phyloP scores from a whole-genome alignment of 345 rosid species.

The Excoecaria agallocha region DNA sequence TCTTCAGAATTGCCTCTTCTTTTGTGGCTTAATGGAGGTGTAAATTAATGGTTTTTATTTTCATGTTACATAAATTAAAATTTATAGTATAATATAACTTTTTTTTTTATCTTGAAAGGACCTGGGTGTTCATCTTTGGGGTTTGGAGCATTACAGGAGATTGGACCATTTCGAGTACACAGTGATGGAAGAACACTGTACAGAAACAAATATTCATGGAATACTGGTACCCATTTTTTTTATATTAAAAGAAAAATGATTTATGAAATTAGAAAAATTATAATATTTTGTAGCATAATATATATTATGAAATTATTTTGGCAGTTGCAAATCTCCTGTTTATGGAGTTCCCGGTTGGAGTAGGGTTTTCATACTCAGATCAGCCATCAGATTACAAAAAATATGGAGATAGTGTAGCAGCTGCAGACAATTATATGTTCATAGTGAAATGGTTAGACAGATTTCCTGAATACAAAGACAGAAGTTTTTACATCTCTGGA shows the following conservation, averaged over 20 bases:
- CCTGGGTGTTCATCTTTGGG: slow-evolving; percentile 63
- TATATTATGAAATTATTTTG: no score
- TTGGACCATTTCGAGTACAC: slow-evolving; percentile 62
- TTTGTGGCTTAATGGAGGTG: slow-evolving; percentile 92
- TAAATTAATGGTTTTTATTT: no score
- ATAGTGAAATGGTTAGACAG: slow-evolving; percentile 76
- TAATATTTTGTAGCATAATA: no score
- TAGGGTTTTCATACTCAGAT: slow-evolving; percentile 86
- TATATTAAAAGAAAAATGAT: no score
- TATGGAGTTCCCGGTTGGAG: slow-evolving; percentile 83
- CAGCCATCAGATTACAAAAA: slow-evolving; percentile 44
- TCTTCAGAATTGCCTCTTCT: slow-evolving; percentile 53
- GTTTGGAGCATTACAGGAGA: slow-evolving; percentile 48
- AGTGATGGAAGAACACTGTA: slow-evolving; percentile 53
- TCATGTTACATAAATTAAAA: no score
- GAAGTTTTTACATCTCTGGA: slow-evolving; percentile 70
- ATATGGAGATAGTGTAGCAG: slow-evolving; percentile 61
- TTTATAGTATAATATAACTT: no score
- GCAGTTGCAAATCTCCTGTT: slow-evolving; percentile 72
- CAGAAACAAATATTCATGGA: slow-evolving; percentile 52
- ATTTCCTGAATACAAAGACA: slow-evolving; percentile 68
- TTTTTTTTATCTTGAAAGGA: no score
- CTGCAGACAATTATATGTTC: slow-evolving; percentile 60
- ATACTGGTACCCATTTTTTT: no score
- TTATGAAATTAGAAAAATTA: no score